Evolutionary conservation across 2,329 filamentous ascomycete species (phyloP).

Genomic region (Podosphaera leucotricha): DNA sequence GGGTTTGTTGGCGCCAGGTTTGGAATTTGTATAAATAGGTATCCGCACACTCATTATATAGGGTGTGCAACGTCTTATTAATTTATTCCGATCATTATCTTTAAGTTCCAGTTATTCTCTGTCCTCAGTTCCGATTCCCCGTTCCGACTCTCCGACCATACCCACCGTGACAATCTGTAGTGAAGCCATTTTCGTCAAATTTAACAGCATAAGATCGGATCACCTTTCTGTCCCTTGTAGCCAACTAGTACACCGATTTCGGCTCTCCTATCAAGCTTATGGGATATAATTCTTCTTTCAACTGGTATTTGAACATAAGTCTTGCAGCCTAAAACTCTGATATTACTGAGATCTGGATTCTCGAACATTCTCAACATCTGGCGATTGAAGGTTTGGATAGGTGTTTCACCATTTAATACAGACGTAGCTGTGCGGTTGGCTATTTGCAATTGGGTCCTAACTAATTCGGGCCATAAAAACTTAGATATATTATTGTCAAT

Average conservation of each 20-base stretch:
- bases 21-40: no score
- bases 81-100: no score
- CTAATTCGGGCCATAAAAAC: neutral
- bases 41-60: no score
- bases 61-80: no score
- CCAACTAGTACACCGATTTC: neutral
- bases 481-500: neutral
- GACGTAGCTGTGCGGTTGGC: neutral
- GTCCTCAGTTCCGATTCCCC: no score
- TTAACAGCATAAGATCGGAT: neutral
- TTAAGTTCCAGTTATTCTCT: no score
- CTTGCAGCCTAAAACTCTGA: neutral
- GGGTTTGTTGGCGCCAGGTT: no score
- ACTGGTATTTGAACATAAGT: neutral
- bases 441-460: neutral
- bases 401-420: neutral
- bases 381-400: neutral
- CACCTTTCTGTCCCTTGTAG: neutral
- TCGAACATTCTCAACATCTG: neutral
- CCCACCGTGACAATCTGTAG: no score
- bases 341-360: neutral
- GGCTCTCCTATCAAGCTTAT: neutral
- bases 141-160: no score
- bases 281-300: neutral
- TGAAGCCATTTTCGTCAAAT: constrained; percentile 1